These are phyloP conservation scores for Polygonum aviculare DNA, from an alignment of 148 eudicot genomes.

Conservation along the genomic window DNA sequence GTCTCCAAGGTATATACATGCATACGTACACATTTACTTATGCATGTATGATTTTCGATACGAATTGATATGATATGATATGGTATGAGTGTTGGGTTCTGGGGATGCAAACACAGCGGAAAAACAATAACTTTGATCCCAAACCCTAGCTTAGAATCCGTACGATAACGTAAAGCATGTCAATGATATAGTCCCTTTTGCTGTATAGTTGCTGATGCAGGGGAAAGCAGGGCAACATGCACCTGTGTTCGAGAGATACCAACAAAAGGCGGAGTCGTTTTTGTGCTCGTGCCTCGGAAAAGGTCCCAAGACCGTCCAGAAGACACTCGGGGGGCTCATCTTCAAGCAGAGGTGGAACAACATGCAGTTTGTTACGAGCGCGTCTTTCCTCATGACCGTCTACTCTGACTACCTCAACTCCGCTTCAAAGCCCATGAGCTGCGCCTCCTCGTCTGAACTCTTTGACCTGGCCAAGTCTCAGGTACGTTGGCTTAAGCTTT, in stretches of 20 bases:
- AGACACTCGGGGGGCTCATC: constrained; percentile 87
- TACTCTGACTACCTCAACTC: constrained; percentile 91
- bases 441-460: constrained; percentile 63
- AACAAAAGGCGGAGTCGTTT: constrained; percentile 78
- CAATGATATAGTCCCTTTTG: background rate
- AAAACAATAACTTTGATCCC: too few species aligned
- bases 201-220: constrained; percentile 71
- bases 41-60: background rate
- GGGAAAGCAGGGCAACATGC: constrained; percentile 54
- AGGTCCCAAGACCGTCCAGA: constrained; percentile 64
- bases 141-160: too few species aligned
- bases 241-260: constrained; percentile 52
- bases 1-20: constrained; percentile 64
- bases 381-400: constrained; percentile 76
- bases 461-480: constrained; percentile 74
- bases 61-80: too few species aligned
- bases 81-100: too few species aligned
- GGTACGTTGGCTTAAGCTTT: constrained; percentile 26
- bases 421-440: constrained; percentile 43
- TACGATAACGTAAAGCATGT: too few species aligned
- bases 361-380: constrained; percentile 94
- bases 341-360: constrained; percentile 97
- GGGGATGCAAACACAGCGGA: too few species aligned
- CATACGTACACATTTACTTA: too few species aligned
- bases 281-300: constrained; percentile 93